Evolutionary conservation across 1,139 yeast species (phyloP).

Genomic region (Zhuliangozyma blackwelliae): DNA sequence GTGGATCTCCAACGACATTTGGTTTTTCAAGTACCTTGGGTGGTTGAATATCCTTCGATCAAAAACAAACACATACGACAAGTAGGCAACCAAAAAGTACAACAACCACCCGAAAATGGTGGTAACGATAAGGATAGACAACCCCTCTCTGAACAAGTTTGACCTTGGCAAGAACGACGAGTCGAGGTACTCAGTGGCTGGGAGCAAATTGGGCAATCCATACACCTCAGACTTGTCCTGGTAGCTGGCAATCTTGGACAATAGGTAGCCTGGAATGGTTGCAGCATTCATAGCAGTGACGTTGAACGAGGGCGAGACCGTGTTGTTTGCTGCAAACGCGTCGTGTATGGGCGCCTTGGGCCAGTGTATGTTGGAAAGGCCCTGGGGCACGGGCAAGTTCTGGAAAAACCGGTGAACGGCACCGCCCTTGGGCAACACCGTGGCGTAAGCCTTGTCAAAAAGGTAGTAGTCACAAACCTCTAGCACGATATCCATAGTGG

Average conservation of each 20-base stretch:
- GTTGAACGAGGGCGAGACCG: constrained; percentile 3
- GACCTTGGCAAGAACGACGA: constrained; percentile 67
- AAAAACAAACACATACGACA: constrained; percentile 73
- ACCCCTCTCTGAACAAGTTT: constrained; percentile 63
- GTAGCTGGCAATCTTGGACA: constrained; percentile 16
- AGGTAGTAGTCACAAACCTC: constrained; percentile 70
- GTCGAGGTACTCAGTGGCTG: constrained; percentile 50
- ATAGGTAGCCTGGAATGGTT: constrained; percentile 6
- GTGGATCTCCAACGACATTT: constrained; percentile 74
- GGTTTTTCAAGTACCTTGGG: constrained; percentile 93
- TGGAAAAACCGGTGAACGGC: constrained; percentile 15
- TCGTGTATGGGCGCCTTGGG: constrained; percentile 3
- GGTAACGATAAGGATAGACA: constrained; percentile 68
- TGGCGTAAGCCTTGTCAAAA: constrained; percentile 71
- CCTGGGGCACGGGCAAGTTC: constrained; percentile 5
- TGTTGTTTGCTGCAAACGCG: constrained; percentile 3
- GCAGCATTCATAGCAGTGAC: constrained; percentile 11
- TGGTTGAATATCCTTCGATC: constrained; percentile 90
- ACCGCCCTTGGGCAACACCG: constrained; percentile 32
- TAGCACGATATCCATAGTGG: constrained; percentile 81
- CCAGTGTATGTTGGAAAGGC: constrained; percentile 3
- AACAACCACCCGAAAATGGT: constrained; percentile 80
- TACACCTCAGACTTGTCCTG: constrained; percentile 37
- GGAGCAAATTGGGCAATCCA: constrained; percentile 35
- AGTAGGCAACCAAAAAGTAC: constrained; percentile 70